Percentiles rank a stretch among this genome's conserved stretches.
These are phyloP conservation scores for Trametes elegans DNA, from an alignment of 768 basidiomycete species.

Conservation along the genomic window DNA sequence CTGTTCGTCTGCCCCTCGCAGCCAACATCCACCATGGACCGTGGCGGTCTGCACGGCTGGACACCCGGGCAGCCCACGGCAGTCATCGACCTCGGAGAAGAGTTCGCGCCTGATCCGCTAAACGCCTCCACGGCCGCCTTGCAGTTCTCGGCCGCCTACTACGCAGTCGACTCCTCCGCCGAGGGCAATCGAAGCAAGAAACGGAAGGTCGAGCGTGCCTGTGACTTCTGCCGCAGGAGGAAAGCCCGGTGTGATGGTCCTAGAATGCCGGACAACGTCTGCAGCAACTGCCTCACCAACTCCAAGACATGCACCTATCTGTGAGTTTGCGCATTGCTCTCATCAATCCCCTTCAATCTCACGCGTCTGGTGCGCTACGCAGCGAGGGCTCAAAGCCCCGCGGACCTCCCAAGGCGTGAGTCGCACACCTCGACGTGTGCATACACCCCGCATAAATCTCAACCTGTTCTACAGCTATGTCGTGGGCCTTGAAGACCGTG, in stretches of 20 bases:
- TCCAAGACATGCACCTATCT: conserved; percentile 35
- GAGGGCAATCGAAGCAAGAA: conserved; percentile 29
- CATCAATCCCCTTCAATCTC: neutral
- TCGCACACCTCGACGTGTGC: conserved; percentile 1
- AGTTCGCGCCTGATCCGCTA: conserved; percentile 17
- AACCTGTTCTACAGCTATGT: conserved; percentile 28
- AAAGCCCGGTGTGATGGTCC: conserved; percentile 36
- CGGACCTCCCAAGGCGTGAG: conserved; percentile 40
- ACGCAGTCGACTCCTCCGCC: conserved; percentile 22
- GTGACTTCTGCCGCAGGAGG: conserved; percentile 34
- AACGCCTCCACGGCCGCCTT: conserved; percentile 16
- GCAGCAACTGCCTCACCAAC: conserved; percentile 37
- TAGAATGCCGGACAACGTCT: conserved; percentile 33
- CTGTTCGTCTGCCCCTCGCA: neutral
- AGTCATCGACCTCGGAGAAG: conserved; percentile 23
- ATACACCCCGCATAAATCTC: neutral
- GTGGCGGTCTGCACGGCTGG: conserved; percentile 12
- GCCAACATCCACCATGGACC: conserved; percentile 11
- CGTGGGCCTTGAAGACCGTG: conserved; percentile 34
- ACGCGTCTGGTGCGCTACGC: neutral
- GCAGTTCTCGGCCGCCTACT: conserved; percentile 19
- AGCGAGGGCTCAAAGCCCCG: conserved; percentile 38
- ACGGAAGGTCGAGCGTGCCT: conserved; percentile 34
- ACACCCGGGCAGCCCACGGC: conserved; percentile 17
- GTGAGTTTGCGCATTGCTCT: conserved; percentile 23